Percentiles rank a stretch among this genome's conserved stretches.
phyloP scores from a whole-genome alignment of 2,329 filamentous ascomycete genomes.

The Calonectria fujianensis region DNA sequence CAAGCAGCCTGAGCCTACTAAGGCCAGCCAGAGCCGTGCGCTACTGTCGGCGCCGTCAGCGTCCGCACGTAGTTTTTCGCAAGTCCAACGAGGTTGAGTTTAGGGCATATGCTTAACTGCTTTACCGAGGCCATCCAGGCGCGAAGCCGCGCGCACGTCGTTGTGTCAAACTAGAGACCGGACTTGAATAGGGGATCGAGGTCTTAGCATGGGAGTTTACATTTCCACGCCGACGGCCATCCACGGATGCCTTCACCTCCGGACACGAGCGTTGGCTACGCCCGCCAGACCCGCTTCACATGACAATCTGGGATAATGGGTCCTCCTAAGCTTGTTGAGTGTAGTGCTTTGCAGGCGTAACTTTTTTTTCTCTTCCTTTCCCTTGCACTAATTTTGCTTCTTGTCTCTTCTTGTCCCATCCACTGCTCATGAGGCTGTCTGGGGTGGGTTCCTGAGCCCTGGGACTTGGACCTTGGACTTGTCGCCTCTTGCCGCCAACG shows the following conservation, averaged over 20 bases:
- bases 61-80: slow-evolving; percentile 31
- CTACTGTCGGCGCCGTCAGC: slow-evolving; percentile 34
- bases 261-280: slow-evolving; percentile 28
- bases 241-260: slow-evolving; percentile 36
- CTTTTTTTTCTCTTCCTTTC: neutral
- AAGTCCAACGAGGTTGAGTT: slow-evolving; percentile 30
- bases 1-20: slow-evolving; percentile 29
- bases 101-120: slow-evolving; percentile 3
- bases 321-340: slow-evolving; percentile 3
- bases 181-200: slow-evolving; percentile 16
- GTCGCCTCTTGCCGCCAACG: slow-evolving; percentile 42
- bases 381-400: slow-evolving; percentile 17
- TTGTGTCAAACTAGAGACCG: slow-evolving; percentile 17
- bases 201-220: slow-evolving; percentile 21
- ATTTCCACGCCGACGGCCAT: slow-evolving; percentile 14
- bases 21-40: slow-evolving; percentile 40
- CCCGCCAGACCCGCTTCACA: slow-evolving; percentile 34
- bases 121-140: slow-evolving; percentile 22
- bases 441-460: slow-evolving; percentile 39
- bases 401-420: slow-evolving; percentile 1
- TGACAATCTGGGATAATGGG: slow-evolving; percentile 30
- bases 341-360: neutral
- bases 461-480: slow-evolving; percentile 36
- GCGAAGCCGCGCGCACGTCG: slow-evolving; percentile 28
- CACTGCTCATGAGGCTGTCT: slow-evolving; percentile 3